These are phyloP conservation scores for Penicillium goetzii DNA, from an alignment of 495 filamentous ascomycete genomes.

Conservation along the genomic window DNA sequence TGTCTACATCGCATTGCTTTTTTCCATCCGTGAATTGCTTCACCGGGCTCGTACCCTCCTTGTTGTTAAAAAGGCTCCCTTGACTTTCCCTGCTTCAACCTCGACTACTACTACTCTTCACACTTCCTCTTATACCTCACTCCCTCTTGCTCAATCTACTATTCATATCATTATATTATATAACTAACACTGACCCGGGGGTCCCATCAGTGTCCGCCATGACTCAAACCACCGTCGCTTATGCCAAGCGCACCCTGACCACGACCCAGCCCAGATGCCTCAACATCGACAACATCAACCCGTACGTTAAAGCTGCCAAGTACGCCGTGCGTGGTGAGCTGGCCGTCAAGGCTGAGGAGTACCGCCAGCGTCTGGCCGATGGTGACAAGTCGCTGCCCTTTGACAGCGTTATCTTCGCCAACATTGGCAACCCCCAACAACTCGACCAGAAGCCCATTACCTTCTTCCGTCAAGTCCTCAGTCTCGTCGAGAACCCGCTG, in stretches of 20 bases:
- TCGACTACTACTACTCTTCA: conserved; percentile 17
- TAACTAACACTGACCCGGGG: conserved; percentile 27
- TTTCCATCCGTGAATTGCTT: conserved; percentile 15
- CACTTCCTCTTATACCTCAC: conserved; percentile 14
- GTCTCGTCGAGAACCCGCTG: conserved; percentile 85
- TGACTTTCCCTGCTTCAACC: background rate
- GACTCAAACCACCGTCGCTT: conserved; percentile 39
- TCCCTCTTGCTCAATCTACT: background rate
- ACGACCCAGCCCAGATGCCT: conserved; percentile 59
- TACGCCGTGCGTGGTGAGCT: conserved; percentile 98
- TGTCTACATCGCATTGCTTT: conserved; percentile 10
- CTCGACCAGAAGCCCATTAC: conserved; percentile 98
- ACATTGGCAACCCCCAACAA: conserved; percentile 98
- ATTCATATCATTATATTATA: conserved; percentile 9
- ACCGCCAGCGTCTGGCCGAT: conserved; percentile 69
- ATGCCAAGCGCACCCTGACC: conserved; percentile 58
- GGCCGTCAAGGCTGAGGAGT: conserved; percentile 86
- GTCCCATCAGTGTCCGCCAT: conserved; percentile 33
- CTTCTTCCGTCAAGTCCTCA: conserved; percentile 97
- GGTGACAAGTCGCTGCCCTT: conserved; percentile 76
- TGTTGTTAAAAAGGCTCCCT: background rate
- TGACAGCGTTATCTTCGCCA: conserved; percentile 87
- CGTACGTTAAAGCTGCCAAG: conserved; percentile 77
- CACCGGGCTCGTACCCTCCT: conserved; percentile 6
- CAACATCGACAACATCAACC: conserved; percentile 89